Base-by-base conservation (phyloP, 2,329 filamentous ascomycete genomes). In the Teratosphaeria destructans region DNA sequence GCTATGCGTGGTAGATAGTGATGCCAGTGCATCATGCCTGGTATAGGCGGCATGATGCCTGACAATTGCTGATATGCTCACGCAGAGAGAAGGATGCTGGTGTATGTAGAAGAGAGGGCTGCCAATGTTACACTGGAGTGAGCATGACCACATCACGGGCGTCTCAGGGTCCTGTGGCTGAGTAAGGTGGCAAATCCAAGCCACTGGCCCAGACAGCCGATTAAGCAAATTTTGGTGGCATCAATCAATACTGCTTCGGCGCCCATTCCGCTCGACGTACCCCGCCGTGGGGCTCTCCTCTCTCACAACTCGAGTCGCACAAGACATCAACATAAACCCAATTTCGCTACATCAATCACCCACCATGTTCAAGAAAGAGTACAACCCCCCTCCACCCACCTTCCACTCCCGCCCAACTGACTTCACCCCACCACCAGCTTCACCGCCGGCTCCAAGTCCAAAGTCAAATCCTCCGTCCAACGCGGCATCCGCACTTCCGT, bases 401-500 rank as follows among this genome's bases (percentile, higher is more conserved):
- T 7, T 7, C 29, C 29, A 32, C 2, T 7, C 29, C 29, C 4
- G 5, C 29, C 3, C 29, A 32, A 7, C 29, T 32, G 7, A 32
- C 29, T 32, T 3, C 29, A 77, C 29, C 56, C 63, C 66, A 16
- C 29, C 60, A 56, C 19, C 62, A 93, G 89, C 66, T 85, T 96
- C 73, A 79, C 85, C 69, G 78, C 87, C 29, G 85, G 88, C 66
- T 86, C 89, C 59, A 95, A 94, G 78, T 90, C 91, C 68, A 97
- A 97, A 81, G 90, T 97, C 76, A 99, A 97, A 79, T 96, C 93
- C 65, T 96, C 91, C 27, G 90, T 90, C 59, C 92, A 96, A 79
- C 89, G 94, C 71, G 84, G 80, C 64, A 86, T 99, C 68, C 89
- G 94, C 67, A 82, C 86, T 70, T 89, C 89, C 70, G 83, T 97